Evolutionary conservation across 305 asterid genomes (phyloP).

Genomic region (Andrographis paniculata): DNA sequence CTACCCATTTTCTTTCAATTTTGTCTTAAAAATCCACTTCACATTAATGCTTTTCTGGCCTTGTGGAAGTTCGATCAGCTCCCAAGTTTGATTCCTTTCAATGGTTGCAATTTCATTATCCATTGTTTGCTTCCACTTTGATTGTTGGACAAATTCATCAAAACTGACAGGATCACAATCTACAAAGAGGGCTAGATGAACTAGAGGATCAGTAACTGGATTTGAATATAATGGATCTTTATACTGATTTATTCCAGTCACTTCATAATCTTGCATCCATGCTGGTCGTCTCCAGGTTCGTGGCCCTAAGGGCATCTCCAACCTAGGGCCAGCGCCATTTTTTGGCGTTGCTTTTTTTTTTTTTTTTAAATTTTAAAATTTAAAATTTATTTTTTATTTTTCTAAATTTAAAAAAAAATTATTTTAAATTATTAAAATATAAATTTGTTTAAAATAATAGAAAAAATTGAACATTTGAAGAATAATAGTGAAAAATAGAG

Average conservation of each 20-base stretch:
- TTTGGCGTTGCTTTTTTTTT: not conserved
- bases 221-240: no score
- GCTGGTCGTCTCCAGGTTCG: not conserved
- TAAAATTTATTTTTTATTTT: no score
- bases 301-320: not conserved
- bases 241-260: not conserved
- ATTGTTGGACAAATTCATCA: not conserved
- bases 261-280: not conserved
- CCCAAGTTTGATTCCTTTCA: not conserved
- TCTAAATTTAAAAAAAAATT: no score
- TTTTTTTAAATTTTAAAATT: no score
- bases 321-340: not conserved
- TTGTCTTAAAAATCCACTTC: slow-evolving; percentile 5
- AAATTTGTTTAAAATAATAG: no score
- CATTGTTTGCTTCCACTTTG: not conserved
- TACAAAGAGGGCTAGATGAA: slow-evolving; percentile 2
- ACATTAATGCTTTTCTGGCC: not conserved
- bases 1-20: slow-evolving; percentile 1
- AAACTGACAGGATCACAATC: not conserved
- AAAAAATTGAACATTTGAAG: no score
- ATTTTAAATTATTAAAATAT: no score
- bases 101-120: slow-evolving; percentile 1
- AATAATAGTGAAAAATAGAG: no score
- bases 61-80: not conserved
- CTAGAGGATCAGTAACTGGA: not conserved